Conservation (phyloP, 2,329 filamentous ascomycete genomes). For the Talaromyces atroroseus region DNA sequence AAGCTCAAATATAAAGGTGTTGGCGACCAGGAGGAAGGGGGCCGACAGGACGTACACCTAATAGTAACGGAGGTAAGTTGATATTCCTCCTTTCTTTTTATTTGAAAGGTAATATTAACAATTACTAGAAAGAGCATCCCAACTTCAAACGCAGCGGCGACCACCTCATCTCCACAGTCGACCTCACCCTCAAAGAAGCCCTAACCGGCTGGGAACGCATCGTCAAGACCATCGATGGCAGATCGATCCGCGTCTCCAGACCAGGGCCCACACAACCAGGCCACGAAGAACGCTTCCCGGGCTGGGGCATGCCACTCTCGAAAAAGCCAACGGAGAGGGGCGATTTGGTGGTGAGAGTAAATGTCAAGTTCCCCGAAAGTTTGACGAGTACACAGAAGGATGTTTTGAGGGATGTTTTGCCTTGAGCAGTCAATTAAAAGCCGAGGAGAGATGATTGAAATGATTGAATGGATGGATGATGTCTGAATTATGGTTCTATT, state of each 20-base stretch:
- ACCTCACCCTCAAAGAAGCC: conserved; percentile 85
- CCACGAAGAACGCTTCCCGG: conserved; percentile 73
- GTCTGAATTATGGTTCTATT: too few species aligned
- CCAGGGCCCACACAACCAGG: conserved; percentile 79
- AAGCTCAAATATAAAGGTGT: conserved; percentile 98
- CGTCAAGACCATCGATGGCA: conserved; percentile 89
- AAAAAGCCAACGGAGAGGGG: conserved; percentile 82
- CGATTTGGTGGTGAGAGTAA: conserved; percentile 82
- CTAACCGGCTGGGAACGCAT: conserved; percentile 89
- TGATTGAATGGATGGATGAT: background rate
- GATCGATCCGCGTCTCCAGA: conserved; percentile 73
- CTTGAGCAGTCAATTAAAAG: conserved; percentile 19
- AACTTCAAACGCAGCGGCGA: conserved; percentile 83
- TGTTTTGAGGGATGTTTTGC: conserved; percentile 72
- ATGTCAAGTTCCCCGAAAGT: conserved; percentile 82
- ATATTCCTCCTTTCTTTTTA: background rate
- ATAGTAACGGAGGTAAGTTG: conserved; percentile 80
- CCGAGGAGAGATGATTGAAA: background rate
- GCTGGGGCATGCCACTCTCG: conserved; percentile 87
- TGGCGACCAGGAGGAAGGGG: conserved; percentile 95
- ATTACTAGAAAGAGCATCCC: conserved; percentile 71
- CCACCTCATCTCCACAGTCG: conserved; percentile 71
- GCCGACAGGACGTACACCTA: conserved; percentile 91
- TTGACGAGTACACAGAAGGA: conserved; percentile 75
- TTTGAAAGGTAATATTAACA: conserved; percentile 33